phyloP scores from a whole-genome alignment of 345 rosid species.

The Aurinia saxatilis region DNA sequence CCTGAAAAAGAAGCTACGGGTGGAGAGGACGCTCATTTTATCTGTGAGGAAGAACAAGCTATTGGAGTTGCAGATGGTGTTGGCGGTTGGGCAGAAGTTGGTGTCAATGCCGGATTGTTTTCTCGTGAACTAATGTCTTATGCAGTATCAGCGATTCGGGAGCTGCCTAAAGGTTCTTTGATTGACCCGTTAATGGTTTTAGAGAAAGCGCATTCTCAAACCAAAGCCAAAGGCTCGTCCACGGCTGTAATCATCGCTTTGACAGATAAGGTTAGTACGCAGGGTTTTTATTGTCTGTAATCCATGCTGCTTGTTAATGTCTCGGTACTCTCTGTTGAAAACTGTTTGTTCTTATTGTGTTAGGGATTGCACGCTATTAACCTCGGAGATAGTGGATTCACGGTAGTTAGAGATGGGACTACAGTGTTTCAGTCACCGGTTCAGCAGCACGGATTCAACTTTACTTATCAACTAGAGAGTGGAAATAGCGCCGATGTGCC shows the following conservation, averaged over 20 bases:
- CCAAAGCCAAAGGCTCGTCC: conserved; percentile 81
- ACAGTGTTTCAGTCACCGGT: conserved; percentile 82
- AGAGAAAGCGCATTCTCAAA: conserved; percentile 79
- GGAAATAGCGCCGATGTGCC: conserved; percentile 72
- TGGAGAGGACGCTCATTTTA: conserved; percentile 98
- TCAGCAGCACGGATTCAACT: conserved; percentile 94
- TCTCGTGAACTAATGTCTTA: conserved; percentile 84
- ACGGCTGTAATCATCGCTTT: conserved; percentile 91
- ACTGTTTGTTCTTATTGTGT: neutral
- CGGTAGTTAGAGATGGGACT: conserved; percentile 76
- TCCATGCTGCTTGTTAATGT: too few species aligned
- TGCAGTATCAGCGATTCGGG: conserved; percentile 66
- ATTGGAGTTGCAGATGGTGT: conserved; percentile 99
- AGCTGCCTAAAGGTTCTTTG: conserved; percentile 54
- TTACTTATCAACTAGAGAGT: conserved; percentile 84
- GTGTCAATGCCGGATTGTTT: conserved; percentile 70
- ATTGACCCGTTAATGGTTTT: conserved; percentile 72
- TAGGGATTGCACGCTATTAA: conserved; percentile 78
- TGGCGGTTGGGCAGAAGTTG: conserved; percentile 99
- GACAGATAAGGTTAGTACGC: conserved; percentile 50
- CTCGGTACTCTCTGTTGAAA: neutral
- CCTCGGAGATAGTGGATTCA: conserved; percentile 96
- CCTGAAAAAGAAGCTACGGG: conserved; percentile 91
- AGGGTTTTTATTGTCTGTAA: neutral
- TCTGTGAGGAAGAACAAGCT: conserved; percentile 66